phyloP scores from a whole-genome alignment of 129 eudicot genomes.

The Centella asiatica region DNA sequence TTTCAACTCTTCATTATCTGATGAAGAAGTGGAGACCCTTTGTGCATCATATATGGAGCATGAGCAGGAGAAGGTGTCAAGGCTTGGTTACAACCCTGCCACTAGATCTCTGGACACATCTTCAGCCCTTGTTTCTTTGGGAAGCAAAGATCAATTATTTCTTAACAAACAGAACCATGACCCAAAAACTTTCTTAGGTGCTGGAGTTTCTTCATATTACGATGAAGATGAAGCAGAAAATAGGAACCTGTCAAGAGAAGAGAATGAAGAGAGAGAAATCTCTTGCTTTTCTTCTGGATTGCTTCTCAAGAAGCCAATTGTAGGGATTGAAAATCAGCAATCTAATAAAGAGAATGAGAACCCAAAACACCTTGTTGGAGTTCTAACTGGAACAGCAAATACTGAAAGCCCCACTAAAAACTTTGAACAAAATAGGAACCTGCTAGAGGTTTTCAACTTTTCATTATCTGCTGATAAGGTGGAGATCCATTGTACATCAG shows the following conservation, averaged over 20 bases:
- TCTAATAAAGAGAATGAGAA: background rate
- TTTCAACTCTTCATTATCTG: constrained; percentile 5
- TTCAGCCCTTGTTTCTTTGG: background rate
- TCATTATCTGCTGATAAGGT: constrained; percentile 5
- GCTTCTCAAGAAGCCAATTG: background rate
- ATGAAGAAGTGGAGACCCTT: background rate
- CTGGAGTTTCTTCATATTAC: background rate
- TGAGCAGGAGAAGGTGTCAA: constrained; percentile 5
- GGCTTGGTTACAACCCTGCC: background rate
- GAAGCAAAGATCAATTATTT: background rate
- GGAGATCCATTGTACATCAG: background rate
- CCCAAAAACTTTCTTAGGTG: background rate
- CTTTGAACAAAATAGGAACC: constrained; percentile 8
- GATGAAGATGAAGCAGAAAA: too few species aligned
- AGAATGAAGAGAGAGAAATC: constrained; percentile 12
- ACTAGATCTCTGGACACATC: background rate
- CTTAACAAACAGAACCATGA: constrained; percentile 1
- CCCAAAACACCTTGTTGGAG: constrained; percentile 13
- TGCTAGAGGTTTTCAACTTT: background rate
- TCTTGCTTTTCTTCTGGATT: constrained; percentile 12
- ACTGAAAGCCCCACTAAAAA: background rate
- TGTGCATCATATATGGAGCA: background rate
- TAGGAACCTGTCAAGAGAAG: constrained; percentile 5
- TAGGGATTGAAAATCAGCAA: constrained; percentile 6
- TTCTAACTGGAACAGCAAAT: constrained; percentile 8